Conservation (phyloP, 306 rosid species). For the Arachis hypogaea region DNA sequence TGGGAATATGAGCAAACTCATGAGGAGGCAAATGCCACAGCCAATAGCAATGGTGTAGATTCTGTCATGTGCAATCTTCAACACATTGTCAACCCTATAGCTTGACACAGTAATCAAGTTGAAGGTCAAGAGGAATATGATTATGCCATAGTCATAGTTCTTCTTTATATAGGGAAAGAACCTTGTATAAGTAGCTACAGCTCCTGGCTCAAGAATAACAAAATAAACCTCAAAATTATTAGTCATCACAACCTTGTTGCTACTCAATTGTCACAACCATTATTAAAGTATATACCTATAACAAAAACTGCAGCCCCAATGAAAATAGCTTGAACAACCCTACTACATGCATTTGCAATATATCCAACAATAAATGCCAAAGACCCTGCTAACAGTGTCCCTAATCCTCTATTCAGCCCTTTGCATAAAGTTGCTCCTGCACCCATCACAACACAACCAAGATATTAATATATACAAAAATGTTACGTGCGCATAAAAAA, state of each 20-base stretch:
- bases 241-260: no score
- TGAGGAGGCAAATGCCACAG: constrained; percentile 78
- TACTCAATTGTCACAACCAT: neutral
- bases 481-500: neutral
- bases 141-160: constrained; percentile 89
- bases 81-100: constrained; percentile 62
- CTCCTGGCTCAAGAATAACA: constrained; percentile 51
- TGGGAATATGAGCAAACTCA: constrained; percentile 83
- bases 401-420: constrained; percentile 94
- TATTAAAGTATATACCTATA: constrained; percentile 51
- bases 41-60: constrained; percentile 84
- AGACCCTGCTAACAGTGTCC: constrained; percentile 82
- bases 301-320: constrained; percentile 84
- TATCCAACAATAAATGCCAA: constrained; percentile 74
- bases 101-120: constrained; percentile 82
- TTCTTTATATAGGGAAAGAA: constrained; percentile 89
- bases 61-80: constrained; percentile 80
- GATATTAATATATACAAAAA: no score
- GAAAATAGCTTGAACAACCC: constrained; percentile 60
- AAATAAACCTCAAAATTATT: no score
- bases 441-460: neutral
- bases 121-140: constrained; percentile 89
- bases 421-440: constrained; percentile 97
- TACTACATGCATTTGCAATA: constrained; percentile 51
- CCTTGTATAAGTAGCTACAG: constrained; percentile 78